Conservation (phyloP, 2,329 filamentous ascomycete genomes). For the Cercospora canescens region DNA sequence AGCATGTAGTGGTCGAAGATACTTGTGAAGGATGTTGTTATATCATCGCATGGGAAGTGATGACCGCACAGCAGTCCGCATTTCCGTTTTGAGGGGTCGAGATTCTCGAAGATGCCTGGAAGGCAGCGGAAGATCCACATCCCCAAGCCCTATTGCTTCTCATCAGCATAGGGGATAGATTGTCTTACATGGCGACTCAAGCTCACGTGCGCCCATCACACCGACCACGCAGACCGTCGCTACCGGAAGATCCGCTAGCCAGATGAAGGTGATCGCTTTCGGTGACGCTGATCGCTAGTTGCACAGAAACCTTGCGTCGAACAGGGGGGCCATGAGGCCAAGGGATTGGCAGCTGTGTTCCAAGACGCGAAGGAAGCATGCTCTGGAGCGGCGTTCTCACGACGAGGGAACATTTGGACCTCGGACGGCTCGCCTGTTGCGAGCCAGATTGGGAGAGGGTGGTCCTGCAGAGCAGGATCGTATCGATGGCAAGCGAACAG, state of each 20-base stretch:
- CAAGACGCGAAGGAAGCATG: conserved; percentile 4
- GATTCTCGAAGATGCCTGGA: conserved; percentile 1
- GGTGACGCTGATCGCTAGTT: conserved; percentile 11
- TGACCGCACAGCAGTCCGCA: not conserved
- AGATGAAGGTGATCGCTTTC: conserved; percentile 10
- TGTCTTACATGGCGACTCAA: not conserved
- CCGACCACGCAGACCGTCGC: not conserved
- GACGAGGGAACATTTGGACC: not conserved
- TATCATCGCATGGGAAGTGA: too few species aligned
- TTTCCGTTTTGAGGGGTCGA: not conserved
- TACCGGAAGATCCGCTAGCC: conserved; percentile 11
- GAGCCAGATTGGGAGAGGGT: not conserved
- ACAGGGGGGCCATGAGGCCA: conserved; percentile 13
- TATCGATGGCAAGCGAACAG: not conserved
- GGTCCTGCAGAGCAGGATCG: not conserved
- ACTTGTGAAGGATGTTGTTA: not conserved
- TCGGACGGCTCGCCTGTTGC: not conserved
- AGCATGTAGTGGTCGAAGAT: not conserved
- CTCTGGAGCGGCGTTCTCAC: not conserved
- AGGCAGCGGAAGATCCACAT: not conserved
- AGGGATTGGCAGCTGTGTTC: conserved; percentile 11
- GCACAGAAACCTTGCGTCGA: conserved; percentile 9
- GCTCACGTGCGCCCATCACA: not conserved
- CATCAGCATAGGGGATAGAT: not conserved
- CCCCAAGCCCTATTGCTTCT: not conserved